Conservation (phyloP, 1,284 basidiomycete species). For the Trametes sp. region DNA sequence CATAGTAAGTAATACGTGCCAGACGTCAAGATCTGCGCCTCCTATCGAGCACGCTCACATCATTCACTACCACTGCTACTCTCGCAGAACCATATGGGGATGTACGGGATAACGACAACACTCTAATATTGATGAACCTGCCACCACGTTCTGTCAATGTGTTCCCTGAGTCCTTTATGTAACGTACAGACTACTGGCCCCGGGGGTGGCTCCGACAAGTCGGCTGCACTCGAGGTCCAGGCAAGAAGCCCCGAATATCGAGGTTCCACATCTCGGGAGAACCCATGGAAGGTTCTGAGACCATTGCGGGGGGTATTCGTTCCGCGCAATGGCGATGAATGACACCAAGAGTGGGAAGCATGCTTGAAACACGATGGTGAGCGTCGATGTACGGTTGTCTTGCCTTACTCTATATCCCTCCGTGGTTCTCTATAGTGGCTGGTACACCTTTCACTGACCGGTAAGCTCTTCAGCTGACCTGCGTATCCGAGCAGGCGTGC, state of each 20-base stretch:
- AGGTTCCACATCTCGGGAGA: neutral
- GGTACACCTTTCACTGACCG: neutral
- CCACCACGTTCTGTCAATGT: slow-evolving; percentile 1
- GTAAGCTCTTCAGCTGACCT: neutral
- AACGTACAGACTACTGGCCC: neutral
- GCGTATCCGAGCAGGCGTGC: slow-evolving; percentile 4
- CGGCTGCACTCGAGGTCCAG: neutral
- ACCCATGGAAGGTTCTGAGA: neutral
- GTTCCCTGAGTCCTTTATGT: slow-evolving; percentile 2
- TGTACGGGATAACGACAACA: neutral
- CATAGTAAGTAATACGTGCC: neutral
- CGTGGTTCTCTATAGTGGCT: neutral
- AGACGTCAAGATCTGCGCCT: slow-evolving; percentile 4
- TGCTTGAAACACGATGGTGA: too few relatives aligned
- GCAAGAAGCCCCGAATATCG: neutral
- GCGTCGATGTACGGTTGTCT: neutral
- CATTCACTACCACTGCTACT: neutral
- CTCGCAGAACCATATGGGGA: too few relatives aligned
- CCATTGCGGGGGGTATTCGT: neutral
- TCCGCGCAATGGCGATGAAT: neutral
- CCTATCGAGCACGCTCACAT: neutral
- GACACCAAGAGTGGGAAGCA: neutral
- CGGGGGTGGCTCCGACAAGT: slow-evolving; percentile 3
- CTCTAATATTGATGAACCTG: neutral
- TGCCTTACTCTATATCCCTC: neutral